phyloP scores from a whole-genome alignment of 495 filamentous ascomycete species.

The Trichodelitschia bisporula region DNA sequence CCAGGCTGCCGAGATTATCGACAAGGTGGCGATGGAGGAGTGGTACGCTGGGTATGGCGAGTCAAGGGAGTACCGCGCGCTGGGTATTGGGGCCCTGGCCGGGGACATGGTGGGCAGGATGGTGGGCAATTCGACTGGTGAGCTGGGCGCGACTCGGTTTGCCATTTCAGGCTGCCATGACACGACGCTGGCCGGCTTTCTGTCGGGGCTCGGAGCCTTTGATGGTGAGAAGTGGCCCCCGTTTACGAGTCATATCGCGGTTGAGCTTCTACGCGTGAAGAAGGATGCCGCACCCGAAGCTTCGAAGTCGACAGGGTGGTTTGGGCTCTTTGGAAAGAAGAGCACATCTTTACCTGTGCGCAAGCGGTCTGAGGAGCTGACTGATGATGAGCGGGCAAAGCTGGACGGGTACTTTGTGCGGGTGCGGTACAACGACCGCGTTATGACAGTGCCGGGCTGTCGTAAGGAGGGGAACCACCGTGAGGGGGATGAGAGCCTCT shows the following conservation, averaged over 20 bases:
- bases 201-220: constrained; percentile 59
- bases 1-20: constrained; percentile 41
- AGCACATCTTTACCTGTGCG: constrained; percentile 8
- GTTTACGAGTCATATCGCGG: constrained; percentile 72
- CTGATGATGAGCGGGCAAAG: constrained; percentile 23
- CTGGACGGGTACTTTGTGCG: constrained; percentile 68
- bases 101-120: constrained; percentile 72
- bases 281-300: background rate
- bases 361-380: constrained; percentile 22
- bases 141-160: constrained; percentile 27
- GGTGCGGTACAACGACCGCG: constrained; percentile 73
- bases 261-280: constrained; percentile 54
- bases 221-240: constrained; percentile 59
- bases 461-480: constrained; percentile 54
- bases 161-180: constrained; percentile 80
- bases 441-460: constrained; percentile 64
- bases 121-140: constrained; percentile 30
- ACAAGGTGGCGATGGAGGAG: constrained; percentile 66
- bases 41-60: constrained; percentile 81
- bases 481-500: constrained; percentile 73
- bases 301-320: constrained; percentile 11
- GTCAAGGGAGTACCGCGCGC: constrained; percentile 54
- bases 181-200: constrained; percentile 62
- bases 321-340: constrained; percentile 18
- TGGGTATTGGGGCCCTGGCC: constrained; percentile 66